A percentile compares a stretch with the other conserved stretches of the same genome.
phyloP scores from a whole-genome alignment of 2,329 filamentous ascomycete species.

The Phyllosticta ampelicida region DNA sequence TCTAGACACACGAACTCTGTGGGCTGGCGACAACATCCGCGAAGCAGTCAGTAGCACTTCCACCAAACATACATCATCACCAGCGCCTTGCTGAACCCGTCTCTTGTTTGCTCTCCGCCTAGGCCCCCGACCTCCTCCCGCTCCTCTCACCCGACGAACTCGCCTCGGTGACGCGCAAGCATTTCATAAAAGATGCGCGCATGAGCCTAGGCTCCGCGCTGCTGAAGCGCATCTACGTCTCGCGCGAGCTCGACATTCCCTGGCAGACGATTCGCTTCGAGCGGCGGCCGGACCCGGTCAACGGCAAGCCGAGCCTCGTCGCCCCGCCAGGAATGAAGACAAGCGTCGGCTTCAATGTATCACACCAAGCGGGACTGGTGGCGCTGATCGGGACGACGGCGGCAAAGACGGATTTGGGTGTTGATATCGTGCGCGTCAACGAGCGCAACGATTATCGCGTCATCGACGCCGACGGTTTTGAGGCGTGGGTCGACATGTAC shows the following conservation, averaged over 20 bases:
- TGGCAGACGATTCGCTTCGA: constrained; percentile 51
- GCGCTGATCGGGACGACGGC: constrained; percentile 46
- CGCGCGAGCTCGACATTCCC: constrained; percentile 45
- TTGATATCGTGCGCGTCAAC: constrained; percentile 65
- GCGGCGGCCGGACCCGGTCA: constrained; percentile 41
- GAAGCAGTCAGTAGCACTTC: constrained; percentile 21
- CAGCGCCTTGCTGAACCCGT: background rate
- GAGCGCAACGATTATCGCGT: constrained; percentile 55
- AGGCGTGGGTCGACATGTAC: constrained; percentile 60
- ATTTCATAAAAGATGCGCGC: constrained; percentile 60
- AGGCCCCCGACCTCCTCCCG: constrained; percentile 34
- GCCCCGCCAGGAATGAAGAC: constrained; percentile 22
- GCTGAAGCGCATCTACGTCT: constrained; percentile 60
- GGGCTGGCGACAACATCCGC: constrained; percentile 34
- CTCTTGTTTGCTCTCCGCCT: background rate
- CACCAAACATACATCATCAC: background rate
- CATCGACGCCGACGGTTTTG: constrained; percentile 53
- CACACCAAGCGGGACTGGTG: constrained; percentile 67
- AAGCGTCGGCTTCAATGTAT: constrained; percentile 61
- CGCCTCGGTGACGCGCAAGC: constrained; percentile 47
- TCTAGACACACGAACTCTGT: constrained; percentile 37
- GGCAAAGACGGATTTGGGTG: constrained; percentile 46
- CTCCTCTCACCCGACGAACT: constrained; percentile 44
- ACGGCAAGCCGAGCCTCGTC: constrained; percentile 42
- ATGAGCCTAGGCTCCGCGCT: constrained; percentile 63